These are phyloP conservation scores for Hyphopichia homilentoma DNA, from an alignment of 805 yeast species.

Conservation along the genomic window DNA sequence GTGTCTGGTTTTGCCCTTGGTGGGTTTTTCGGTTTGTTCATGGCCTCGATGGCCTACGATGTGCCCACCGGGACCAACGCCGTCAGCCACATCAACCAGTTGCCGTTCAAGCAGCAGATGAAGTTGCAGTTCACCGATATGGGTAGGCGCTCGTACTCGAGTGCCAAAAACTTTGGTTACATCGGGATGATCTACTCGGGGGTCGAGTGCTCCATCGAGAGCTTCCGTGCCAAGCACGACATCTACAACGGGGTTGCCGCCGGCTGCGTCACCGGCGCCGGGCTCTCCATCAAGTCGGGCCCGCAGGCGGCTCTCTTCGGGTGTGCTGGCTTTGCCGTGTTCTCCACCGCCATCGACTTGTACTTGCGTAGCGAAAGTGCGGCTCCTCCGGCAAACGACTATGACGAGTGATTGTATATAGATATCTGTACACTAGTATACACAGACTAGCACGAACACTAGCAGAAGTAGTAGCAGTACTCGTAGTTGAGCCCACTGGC, in stretches of 20 bases:
- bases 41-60: constrained; percentile 83
- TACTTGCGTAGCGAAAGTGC: constrained; percentile 82
- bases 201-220: constrained; percentile 86
- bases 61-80: constrained; percentile 63
- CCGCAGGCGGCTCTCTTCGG: constrained; percentile 91
- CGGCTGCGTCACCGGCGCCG: constrained; percentile 97
- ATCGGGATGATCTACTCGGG: constrained; percentile 91
- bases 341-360: constrained; percentile 82
- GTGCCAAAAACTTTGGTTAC: constrained; percentile 92
- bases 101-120: constrained; percentile 92
- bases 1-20: constrained; percentile 93
- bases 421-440: too few species aligned
- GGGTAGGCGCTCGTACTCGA: constrained; percentile 82
- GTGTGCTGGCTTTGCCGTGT: constrained; percentile 97
- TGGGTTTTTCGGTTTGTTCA: constrained; percentile 92
- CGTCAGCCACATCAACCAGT: constrained; percentile 62
- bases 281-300: constrained; percentile 86
- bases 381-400: constrained; percentile 84
- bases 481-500: constrained; percentile 32
- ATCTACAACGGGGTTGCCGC: constrained; percentile 88
- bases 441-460: too few species aligned
- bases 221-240: constrained; percentile 85
- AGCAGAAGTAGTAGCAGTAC: constrained; percentile 40
- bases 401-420: constrained; percentile 45
- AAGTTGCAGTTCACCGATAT: constrained; percentile 86